A percentile compares a stretch with the other conserved stretches of the same genome.
Evolutionary conservation across 306 rosid species (phyloP).

Genomic region (Parietaria judaica): DNA sequence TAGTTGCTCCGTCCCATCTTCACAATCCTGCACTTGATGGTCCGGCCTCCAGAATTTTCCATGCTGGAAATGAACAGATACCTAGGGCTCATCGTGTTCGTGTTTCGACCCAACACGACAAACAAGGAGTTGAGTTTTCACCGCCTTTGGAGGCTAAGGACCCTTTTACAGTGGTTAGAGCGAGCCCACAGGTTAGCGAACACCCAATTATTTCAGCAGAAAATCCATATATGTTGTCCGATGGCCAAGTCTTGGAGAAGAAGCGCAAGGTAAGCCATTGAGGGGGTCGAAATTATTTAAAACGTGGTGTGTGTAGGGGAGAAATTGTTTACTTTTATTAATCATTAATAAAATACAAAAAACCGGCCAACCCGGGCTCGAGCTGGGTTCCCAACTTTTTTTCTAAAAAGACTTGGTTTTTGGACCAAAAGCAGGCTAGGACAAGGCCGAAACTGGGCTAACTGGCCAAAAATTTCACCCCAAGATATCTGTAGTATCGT

Average conservation of each 20-base stretch:
- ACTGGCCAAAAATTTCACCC: too few species aligned
- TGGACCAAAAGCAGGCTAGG: too few species aligned
- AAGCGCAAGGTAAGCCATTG: conserved; percentile 70
- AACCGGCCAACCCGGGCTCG: too few species aligned
- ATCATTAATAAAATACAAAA: too few species aligned
- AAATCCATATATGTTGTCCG: conserved; percentile 38
- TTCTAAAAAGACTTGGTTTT: too few species aligned
- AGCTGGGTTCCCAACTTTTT: too few species aligned
- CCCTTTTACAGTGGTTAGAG: conserved; percentile 36
- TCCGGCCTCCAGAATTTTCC: conserved; percentile 51
- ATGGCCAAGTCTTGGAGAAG: conserved; percentile 60
- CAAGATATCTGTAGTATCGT: background rate
- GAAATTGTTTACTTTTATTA: too few species aligned
- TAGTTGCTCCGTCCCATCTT: conserved; percentile 52
- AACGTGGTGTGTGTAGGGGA: background rate
- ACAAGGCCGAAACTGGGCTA: too few species aligned
- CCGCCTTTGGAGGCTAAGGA: conserved; percentile 63
- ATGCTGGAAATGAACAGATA: conserved; percentile 59
- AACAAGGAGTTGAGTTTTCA: conserved; percentile 44
- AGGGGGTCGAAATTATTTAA: conserved; percentile 4
- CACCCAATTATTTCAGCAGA: conserved; percentile 48
- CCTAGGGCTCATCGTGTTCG: conserved; percentile 70
- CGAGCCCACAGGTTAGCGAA: conserved; percentile 48
- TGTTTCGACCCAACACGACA: conserved; percentile 51
- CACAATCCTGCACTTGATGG: conserved; percentile 57